Base-by-base conservation (phyloP, 441 rosid species). In the Arabidopsis lyrata region DNA sequence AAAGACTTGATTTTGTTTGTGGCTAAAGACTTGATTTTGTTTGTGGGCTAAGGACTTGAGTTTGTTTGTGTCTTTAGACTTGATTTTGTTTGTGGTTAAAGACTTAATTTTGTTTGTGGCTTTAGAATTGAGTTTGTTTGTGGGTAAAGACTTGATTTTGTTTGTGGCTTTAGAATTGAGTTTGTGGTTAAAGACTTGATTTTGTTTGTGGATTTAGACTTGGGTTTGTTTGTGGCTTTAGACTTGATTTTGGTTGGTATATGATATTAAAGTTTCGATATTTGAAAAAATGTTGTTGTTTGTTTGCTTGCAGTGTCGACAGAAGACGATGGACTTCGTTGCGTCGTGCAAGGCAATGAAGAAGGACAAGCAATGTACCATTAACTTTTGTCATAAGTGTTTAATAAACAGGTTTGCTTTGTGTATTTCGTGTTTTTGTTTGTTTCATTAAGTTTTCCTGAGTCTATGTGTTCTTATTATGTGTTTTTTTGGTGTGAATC, bases 311-410 rank as follows among this genome's bases (percentile, higher is more conserved):
- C 24, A 94, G 98, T 91, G 97, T 81, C 93, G 96, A 24, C 97
- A 91, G 83, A 94, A 88, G 77, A 88, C 93, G 7, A 81, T 77
- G 81, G 89, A 80, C 77, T 80, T 90, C 47, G 18, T 58, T 32
- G 96, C 95, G 2, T 39, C 74, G 0, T 94, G 98, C 74, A 87
- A 84, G 63, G 82, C 72, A 75, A 41, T 58, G 78, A 86, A 81
- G 42, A 75, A 42, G 52, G 53, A 64, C 54, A 88, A 83, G 78
- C 84, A 44, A 47, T 94, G 98, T 58, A 18, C 81, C 6, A 76
- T 86, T 55, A 84, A 73, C 6, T 88, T 70, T 57, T 91, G 97
- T 83, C 88, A 81, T 54, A 90, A 90, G 76, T 94, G 96, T 77
- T 83, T 94, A 59, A 11, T 36, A 38, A 90, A 90, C 87, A 86